Conservation (phyloP, 441 rosid genomes). For the Adansonia gregorii region DNA sequence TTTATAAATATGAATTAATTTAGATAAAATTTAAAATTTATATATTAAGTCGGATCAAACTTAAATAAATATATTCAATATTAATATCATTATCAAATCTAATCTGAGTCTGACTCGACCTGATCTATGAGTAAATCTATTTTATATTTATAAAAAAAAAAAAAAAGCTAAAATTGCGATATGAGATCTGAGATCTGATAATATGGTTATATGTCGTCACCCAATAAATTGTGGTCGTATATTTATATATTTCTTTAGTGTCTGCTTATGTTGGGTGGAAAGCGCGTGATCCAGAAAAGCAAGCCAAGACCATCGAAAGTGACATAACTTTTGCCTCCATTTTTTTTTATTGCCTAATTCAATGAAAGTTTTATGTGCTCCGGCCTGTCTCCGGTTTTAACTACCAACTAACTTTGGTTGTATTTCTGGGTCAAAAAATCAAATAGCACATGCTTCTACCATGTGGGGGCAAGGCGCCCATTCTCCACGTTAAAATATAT, state of each 20-base stretch:
- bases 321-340: background rate
- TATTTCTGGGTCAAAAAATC: background rate
- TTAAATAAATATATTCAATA: too few species aligned
- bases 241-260: background rate
- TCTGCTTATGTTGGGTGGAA: background rate
- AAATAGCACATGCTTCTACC: background rate
- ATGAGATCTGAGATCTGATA: background rate
- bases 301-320: background rate
- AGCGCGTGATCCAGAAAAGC: slow-evolving; percentile 5
- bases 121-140: too few species aligned
- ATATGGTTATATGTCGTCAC: background rate
- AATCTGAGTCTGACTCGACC: too few species aligned
- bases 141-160: too few species aligned
- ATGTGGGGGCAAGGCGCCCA: background rate
- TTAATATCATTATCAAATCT: too few species aligned
- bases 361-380: too few species aligned
- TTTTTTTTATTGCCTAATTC: background rate
- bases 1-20: too few species aligned
- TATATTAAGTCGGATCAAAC: too few species aligned
- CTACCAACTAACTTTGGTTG: slow-evolving; percentile 15
- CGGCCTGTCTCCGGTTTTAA: background rate
- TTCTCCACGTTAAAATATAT: too few species aligned
- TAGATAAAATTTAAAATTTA: too few species aligned
- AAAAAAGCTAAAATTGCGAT: background rate
- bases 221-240: background rate